Evolutionary conservation across 208 protist genomes (phyloP), one percentile per base, ranked within the genome.

Genomic region (Acanthamoeba triangularis): DNA sequence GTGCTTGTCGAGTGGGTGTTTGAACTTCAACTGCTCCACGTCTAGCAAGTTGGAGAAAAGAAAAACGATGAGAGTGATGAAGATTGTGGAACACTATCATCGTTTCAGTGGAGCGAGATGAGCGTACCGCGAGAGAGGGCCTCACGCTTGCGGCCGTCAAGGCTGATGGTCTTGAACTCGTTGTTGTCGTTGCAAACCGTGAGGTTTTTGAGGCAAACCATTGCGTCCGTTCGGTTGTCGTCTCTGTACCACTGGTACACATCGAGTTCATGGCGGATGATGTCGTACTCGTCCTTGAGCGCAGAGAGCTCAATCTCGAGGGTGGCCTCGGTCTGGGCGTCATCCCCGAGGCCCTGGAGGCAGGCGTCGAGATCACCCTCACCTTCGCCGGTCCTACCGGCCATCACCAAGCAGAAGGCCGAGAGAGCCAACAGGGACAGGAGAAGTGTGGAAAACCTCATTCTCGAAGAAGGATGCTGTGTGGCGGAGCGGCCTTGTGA

Each of bases 211-310:
- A 82, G 74, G 30, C 74, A 82, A 18, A 16, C 20, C 74, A 82
- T 44, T 23, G 41, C 33, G 41, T 72, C 65, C 14, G 74, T 82
- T 25, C 74, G 18, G 74, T 82, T 82, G 74, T 82, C 74, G 37
- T 82, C 74, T 3, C 74, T 14, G 41, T 82, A 82, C 74, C 74
- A 82, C 74, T 82, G 33, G 6, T 14, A 82, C 13, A 52, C 25
- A 3, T 82, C 74, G 8, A 52, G 25, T 3, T 41, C 25, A 1
- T 6, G 14, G 41, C 33, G 74, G 14, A 16, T 28, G 37, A 4
- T 28, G 18, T 82, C 25, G 74, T 33, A 52, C 37, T 52, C 74
- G 4, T 23, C 23, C 33, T 35, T 82, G 16, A 54, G 41, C 1
- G 11, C 37, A 20, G 54, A 4, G 2, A 82, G 41, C 44, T 82